Percentiles rank a stretch among this genome's conserved stretches.
Evolutionary conservation across 768 basidiomycete genomes (phyloP).

Genomic region (Glaciozyma antarctica): DNA sequence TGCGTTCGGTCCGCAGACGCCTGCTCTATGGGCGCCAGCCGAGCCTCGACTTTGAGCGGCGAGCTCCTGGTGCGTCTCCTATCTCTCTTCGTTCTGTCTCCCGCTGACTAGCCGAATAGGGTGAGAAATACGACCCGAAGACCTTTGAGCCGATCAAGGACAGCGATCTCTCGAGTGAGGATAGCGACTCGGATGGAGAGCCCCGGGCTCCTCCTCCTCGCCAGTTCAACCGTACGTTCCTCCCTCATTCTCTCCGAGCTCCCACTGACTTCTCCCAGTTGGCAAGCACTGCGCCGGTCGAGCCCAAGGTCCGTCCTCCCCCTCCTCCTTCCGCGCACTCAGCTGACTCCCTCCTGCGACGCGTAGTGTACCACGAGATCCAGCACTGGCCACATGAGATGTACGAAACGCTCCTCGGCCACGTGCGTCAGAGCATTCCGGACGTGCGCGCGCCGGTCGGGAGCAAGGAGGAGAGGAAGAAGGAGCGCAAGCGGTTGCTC

Average conservation of each 20-base stretch:
- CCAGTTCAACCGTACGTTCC: background rate
- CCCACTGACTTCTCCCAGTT: background rate
- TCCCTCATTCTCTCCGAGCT: background rate
- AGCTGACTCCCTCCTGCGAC: background rate
- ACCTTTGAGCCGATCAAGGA: background rate
- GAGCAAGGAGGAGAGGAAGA: background rate
- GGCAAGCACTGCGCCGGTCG: constrained; percentile 1
- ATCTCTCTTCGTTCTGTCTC: background rate
- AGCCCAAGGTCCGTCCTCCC: background rate
- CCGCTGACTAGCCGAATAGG: background rate
- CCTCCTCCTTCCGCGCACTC: background rate
- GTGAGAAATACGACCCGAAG: background rate
- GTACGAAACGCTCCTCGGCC: background rate
- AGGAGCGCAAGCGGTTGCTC: background rate
- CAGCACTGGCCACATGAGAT: background rate
- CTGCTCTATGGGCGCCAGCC: background rate
- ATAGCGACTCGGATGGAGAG: background rate
- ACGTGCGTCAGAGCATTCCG: background rate
- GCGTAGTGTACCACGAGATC: background rate
- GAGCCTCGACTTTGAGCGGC: background rate
- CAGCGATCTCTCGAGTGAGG: background rate
- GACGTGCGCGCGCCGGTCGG: background rate
- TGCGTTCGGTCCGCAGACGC: background rate
- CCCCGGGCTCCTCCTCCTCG: background rate
- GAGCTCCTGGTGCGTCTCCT: background rate